Percentiles rank a stretch among this genome's conserved stretches.
Evolutionary conservation across 2,329 filamentous ascomycete species (phyloP).

Genomic region (Purpureocillium takamizusanense): DNA sequence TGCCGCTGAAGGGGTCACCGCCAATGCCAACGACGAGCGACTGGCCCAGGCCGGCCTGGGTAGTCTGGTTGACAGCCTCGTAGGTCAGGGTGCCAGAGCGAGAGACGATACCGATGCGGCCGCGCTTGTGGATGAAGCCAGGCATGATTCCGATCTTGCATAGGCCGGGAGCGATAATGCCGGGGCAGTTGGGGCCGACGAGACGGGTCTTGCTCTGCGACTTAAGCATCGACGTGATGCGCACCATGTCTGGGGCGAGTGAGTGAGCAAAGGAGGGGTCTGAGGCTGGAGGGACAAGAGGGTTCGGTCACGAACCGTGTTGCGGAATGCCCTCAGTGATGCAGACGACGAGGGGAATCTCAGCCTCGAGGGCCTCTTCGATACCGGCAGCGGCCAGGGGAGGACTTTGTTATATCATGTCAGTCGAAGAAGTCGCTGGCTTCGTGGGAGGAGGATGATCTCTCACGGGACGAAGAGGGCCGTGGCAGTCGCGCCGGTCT

Average conservation of each 20-base stretch:
- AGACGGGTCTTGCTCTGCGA: conserved; percentile 94
- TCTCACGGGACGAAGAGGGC: conserved; percentile 92
- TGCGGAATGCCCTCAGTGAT: conserved; percentile 98
- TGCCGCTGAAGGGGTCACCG: conserved; percentile 96
- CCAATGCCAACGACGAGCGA: conserved; percentile 97
- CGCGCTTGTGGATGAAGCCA: conserved; percentile 99
- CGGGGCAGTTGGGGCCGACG: conserved; percentile 95
- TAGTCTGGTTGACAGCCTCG: conserved; percentile 99
- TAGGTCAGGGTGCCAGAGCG: conserved; percentile 97
- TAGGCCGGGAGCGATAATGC: conserved; percentile 89
- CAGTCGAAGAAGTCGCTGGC: conserved; percentile 2
- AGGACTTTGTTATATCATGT: conserved; percentile 51
- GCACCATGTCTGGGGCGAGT: conserved; percentile 74
- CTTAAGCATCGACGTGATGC: conserved; percentile 96
- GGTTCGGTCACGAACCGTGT: conserved; percentile 57
- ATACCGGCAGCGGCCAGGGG: conserved; percentile 90
- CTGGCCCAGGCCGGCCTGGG: conserved; percentile 91
- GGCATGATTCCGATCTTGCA: conserved; percentile 99
- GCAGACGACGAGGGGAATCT: conserved; percentile 91
- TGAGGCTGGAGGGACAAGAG: conserved; percentile 1
- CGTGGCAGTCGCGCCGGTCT: conserved; percentile 83
- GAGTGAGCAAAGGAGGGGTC: conserved; percentile 7
- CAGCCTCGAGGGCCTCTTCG: conserved; percentile 88
- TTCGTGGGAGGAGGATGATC: conserved; percentile 5
- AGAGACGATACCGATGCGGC: conserved; percentile 96